phyloP scores from a whole-genome alignment of 345 rosid species.

The Ailanthus altissimus region DNA sequence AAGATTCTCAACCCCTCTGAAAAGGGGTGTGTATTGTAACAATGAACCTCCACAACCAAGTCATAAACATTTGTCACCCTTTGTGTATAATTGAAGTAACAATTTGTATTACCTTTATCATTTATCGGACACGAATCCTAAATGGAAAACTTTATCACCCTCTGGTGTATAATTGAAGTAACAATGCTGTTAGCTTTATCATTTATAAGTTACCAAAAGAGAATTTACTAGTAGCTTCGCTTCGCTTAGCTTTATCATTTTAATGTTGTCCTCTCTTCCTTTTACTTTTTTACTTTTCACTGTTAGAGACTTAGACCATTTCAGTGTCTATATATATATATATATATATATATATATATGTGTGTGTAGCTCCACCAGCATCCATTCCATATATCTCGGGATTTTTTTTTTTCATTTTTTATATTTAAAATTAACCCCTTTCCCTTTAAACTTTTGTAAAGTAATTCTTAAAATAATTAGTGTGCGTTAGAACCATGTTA shows the following conservation, averaged over 20 bases:
- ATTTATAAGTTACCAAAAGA: no score
- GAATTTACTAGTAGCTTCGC: background rate
- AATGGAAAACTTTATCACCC: no score
- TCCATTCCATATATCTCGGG: background rate
- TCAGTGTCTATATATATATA: background rate
- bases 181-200: background rate
- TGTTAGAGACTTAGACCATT: background rate
- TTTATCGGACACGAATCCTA: no score
- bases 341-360: background rate
- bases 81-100: background rate
- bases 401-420: background rate
- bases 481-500: background rate
- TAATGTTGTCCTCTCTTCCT: background rate
- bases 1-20: background rate
- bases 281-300: background rate
- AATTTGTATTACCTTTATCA: background rate
- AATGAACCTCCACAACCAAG: background rate
- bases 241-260: background rate
- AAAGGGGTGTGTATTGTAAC: background rate
- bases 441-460: background rate
- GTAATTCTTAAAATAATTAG: background rate
- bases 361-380: constrained; percentile 17
- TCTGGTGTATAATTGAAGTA: background rate
- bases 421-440: background rate
- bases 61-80: background rate